A percentile compares a stretch with the other conserved stretches of the same genome.
These are phyloP conservation scores for Globisporangium okanoganense DNA, from an alignment of 352 stramenopile genomes.

Conservation along the genomic window DNA sequence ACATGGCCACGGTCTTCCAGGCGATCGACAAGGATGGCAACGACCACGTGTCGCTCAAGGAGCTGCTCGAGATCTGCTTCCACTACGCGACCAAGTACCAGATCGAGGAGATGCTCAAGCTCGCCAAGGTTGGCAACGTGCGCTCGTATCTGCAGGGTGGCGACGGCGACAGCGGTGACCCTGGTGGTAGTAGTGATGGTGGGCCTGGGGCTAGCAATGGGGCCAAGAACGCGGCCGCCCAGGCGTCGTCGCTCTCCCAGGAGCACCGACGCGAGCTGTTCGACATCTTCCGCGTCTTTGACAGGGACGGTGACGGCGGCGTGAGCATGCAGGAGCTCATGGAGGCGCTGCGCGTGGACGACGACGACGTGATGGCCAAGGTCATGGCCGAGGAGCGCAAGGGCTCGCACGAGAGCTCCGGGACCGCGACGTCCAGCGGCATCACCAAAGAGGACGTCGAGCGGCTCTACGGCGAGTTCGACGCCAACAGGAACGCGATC, in stretches of 20 bases:
- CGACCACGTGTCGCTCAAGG: constrained; percentile 48
- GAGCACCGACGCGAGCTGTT: constrained; percentile 47
- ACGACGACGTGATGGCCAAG: constrained; percentile 52
- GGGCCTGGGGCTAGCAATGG: constrained; percentile 2
- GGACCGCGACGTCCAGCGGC: constrained; percentile 21
- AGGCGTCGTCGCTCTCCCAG: constrained; percentile 8
- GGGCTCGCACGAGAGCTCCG: too few species aligned
- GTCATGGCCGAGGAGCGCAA: constrained; percentile 34
- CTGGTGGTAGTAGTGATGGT: too few species aligned
- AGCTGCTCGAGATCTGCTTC: constrained; percentile 65
- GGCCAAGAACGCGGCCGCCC: neutral
- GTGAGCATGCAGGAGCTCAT: constrained; percentile 75
- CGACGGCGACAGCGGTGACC: too few species aligned
- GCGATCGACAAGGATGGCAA: constrained; percentile 66
- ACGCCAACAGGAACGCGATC: constrained; percentile 40
- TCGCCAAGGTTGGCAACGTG: constrained; percentile 63
- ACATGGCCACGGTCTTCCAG: constrained; percentile 62
- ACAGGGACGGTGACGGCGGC: constrained; percentile 57
- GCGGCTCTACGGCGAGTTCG: constrained; percentile 53
- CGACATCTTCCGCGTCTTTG: constrained; percentile 68
- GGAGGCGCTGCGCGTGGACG: constrained; percentile 57
- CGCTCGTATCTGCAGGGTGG: constrained; percentile 36
- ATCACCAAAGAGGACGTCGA: constrained; percentile 59
- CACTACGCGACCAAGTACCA: constrained; percentile 55
- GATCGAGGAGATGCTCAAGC: constrained; percentile 64